These are phyloP conservation scores for Arachis stenosperma DNA, from an alignment of 306 rosid species.

Conservation along the genomic window DNA sequence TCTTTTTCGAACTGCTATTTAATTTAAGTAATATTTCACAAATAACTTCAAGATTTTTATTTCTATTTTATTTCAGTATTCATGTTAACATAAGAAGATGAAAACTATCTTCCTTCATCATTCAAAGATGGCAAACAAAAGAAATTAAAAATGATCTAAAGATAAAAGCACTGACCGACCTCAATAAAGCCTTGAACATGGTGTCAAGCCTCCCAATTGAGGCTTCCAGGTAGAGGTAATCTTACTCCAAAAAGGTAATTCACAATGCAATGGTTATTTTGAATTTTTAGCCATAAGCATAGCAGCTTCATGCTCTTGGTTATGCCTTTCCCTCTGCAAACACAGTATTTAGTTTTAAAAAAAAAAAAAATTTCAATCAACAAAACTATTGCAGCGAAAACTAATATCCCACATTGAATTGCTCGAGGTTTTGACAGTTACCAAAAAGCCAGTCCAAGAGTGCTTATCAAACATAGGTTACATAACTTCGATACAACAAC, in stretches of 20 bases:
- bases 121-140: not conserved
- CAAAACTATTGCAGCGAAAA: constrained; percentile 5
- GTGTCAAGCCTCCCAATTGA: not conserved
- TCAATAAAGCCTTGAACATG: not conserved
- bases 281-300: not conserved
- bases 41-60: no score
- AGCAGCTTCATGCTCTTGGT: constrained; percentile 43
- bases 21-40: no score
- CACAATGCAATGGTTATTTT: constrained; percentile 9
- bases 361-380: constrained; percentile 3
- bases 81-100: no score
- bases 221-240: not conserved
- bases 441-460: constrained; percentile 15
- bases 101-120: no score
- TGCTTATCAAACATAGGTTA: constrained; percentile 17
- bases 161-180: not conserved
- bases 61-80: no score
- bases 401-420: constrained; percentile 8
- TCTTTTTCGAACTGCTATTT: no score
- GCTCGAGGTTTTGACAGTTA: not conserved
- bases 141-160: not conserved
- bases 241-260: not conserved
- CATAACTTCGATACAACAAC: not conserved
- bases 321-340: constrained; percentile 64
- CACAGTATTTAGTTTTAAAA: not conserved